Evolutionary conservation across 2,329 filamentous ascomycete species (phyloP).

Genomic region (Talaromyces amestolkiae): DNA sequence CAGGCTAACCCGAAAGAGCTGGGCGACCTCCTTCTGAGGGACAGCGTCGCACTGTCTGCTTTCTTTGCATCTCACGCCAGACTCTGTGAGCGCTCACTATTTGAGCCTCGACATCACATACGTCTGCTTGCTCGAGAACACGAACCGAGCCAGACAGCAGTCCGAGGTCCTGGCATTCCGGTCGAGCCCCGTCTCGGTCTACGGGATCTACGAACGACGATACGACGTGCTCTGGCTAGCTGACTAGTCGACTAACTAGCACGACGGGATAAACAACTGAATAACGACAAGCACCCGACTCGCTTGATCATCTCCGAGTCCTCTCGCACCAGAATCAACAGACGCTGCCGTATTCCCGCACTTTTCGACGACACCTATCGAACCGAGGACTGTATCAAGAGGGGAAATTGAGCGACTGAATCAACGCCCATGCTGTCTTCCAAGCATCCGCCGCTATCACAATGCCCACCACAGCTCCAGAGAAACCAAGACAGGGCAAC

Average conservation of each 20-base stretch:
- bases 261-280: slow-evolving; percentile 4
- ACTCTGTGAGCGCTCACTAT: slow-evolving; percentile 1
- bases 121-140: neutral
- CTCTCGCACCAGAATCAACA: neutral
- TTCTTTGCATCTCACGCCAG: neutral
- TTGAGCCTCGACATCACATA: neutral
- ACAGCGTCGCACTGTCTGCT: slow-evolving; percentile 16
- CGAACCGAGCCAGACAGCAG: neutral
- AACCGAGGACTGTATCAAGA: neutral
- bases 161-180: neutral
- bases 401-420: slow-evolving; percentile 18
- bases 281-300: neutral
- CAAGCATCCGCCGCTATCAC: slow-evolving; percentile 34
- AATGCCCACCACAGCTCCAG: slow-evolving; percentile 61
- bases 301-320: neutral
- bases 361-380: neutral
- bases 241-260: slow-evolving; percentile 1
- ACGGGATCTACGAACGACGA: neutral
- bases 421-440: slow-evolving; percentile 20
- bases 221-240: slow-evolving; percentile 7
- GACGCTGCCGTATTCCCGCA: neutral
- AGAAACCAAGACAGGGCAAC: slow-evolving; percentile 80
- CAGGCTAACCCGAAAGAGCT: slow-evolving; percentile 9
- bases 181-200: slow-evolving; percentile 7
- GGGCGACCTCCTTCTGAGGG: neutral